Evolutionary conservation across 345 rosid species (phyloP).

Genomic region (Luvunga scandens): DNA sequence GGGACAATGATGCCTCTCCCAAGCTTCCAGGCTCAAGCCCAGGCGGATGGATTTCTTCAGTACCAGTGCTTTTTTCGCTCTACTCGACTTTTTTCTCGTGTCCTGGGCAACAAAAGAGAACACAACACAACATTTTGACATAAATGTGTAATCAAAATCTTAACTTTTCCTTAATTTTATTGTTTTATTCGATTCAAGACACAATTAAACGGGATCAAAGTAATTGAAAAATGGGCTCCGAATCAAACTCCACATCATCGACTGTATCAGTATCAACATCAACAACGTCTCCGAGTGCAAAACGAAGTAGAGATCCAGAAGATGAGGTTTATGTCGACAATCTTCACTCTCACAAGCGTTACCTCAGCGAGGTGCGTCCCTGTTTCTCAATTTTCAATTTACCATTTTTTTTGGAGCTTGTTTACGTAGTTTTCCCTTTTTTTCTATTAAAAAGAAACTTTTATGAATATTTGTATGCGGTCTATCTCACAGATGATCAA

Average conservation of each 20-base stretch:
- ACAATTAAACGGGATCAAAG: not conserved
- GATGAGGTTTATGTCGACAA: slow-evolving; percentile 95
- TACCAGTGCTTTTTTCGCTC: no score
- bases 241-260: slow-evolving; percentile 34
- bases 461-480: not conserved
- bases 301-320: slow-evolving; percentile 86
- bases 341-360: slow-evolving; percentile 91
- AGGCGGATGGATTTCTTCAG: no score
- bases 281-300: slow-evolving; percentile 54
- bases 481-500: not conserved
- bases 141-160: not conserved
- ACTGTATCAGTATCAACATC: slow-evolving; percentile 33
- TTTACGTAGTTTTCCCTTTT: no score
- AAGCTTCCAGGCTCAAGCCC: no score
- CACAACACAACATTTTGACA: not conserved
- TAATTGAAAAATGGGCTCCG: slow-evolving; percentile 23
- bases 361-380: slow-evolving; percentile 75
- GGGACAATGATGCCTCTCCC: no score
- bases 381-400: not conserved
- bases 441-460: no score
- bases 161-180: not conserved
- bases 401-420: not conserved
- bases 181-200: not conserved
- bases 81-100: not conserved
- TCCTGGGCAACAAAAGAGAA: not conserved